Evolutionary conservation across 768 basidiomycete genomes (phyloP).

Genomic region (Leccinum rimulosum): DNA sequence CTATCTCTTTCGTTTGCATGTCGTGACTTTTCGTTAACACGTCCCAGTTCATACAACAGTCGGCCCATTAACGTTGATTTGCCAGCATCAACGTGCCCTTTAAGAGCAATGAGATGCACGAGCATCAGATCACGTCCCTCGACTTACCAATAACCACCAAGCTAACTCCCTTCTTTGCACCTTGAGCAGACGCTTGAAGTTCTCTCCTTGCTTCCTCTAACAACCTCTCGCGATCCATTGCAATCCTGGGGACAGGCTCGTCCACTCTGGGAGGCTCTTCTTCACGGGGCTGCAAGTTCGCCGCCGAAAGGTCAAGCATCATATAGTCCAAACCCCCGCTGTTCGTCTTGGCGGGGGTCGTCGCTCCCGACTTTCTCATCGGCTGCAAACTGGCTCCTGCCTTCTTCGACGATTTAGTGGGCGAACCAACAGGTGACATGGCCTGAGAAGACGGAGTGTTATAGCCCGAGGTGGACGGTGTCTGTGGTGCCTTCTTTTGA

Average conservation of each 20-base stretch:
- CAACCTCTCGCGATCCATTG: conserved; percentile 74
- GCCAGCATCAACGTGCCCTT: conserved; percentile 98
- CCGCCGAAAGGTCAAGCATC: conserved; percentile 68
- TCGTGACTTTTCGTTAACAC: conserved; percentile 81
- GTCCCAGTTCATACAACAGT: conserved; percentile 87
- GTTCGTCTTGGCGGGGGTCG: conserved; percentile 39
- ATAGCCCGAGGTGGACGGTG: conserved; percentile 37
- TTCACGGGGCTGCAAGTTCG: conserved; percentile 60
- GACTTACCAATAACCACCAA: conserved; percentile 86
- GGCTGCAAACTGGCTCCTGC: conserved; percentile 28
- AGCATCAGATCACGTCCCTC: not conserved
- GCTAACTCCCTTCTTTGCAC: conserved; percentile 69
- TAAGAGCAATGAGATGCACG: conserved; percentile 10
- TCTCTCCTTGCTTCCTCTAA: conserved; percentile 71
- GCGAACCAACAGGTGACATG: conserved; percentile 39
- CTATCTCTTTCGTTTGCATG: conserved; percentile 87
- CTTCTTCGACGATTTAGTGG: conserved; percentile 45
- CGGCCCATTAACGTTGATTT: conserved; percentile 98
- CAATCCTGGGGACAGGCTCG: conserved; percentile 60
- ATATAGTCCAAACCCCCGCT: conserved; percentile 47
- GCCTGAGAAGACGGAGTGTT: conserved; percentile 42
- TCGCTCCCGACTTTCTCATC: conserved; percentile 38
- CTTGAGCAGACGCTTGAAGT: conserved; percentile 45
- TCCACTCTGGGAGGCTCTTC: conserved; percentile 35
- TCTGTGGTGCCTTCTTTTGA: conserved; percentile 40